phyloP scores from a whole-genome alignment of 345 rosid species.

The Hibiscus mutabilis region DNA sequence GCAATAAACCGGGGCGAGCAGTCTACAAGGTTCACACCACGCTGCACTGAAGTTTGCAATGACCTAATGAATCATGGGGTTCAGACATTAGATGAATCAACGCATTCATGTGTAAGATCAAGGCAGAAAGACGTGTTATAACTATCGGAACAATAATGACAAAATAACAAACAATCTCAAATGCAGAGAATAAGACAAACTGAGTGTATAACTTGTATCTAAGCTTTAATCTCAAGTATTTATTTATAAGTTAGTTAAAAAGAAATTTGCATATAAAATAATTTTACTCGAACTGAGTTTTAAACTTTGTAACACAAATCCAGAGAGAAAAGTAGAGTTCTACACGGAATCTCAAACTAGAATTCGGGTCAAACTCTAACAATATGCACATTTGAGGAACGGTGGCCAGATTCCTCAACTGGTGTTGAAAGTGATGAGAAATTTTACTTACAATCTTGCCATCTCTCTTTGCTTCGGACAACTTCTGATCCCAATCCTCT shows the following conservation, averaged over 20 bases:
- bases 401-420: neutral
- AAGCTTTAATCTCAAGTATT: no score
- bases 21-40: slow-evolving; percentile 85
- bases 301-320: neutral
- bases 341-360: no score
- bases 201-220: no score
- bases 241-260: no score
- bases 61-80: slow-evolving; percentile 37
- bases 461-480: slow-evolving; percentile 58
- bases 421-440: neutral
- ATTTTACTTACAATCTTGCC: slow-evolving; percentile 51
- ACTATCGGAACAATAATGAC: no score
- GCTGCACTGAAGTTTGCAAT: slow-evolving; percentile 80
- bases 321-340: neutral
- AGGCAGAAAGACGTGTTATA: neutral
- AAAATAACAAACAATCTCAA: no score
- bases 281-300: no score
- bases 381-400: no score
- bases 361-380: no score
- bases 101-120: neutral
- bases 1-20: slow-evolving; percentile 54
- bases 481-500: slow-evolving; percentile 70
- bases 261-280: no score
- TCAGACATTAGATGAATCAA: slow-evolving; percentile 3
- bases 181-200: no score